Conservation (phyloP, 352 stramenopile species). For the Elongisporangium undulatum region DNA sequence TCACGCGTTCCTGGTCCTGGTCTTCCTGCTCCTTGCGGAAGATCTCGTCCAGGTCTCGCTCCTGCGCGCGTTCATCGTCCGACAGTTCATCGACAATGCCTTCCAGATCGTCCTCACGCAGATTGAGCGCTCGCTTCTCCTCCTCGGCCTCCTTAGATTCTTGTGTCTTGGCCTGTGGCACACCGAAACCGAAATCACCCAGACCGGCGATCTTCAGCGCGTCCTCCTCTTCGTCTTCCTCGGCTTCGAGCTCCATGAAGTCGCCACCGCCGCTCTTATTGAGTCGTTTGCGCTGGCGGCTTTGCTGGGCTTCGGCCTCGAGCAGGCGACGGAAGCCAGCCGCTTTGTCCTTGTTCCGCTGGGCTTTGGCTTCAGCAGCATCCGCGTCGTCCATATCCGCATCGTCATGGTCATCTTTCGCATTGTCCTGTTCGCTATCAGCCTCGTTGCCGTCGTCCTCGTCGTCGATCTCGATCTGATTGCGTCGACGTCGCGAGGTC, state of each 20-base stretch:
- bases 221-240: slow-evolving; percentile 85
- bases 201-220: slow-evolving; percentile 78
- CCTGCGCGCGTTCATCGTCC: slow-evolving; percentile 66
- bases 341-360: slow-evolving; percentile 44
- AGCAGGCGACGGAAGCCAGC: slow-evolving; percentile 65
- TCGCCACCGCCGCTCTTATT: slow-evolving; percentile 35
- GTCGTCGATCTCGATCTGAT: slow-evolving; percentile 32
- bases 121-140: slow-evolving; percentile 63
- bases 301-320: slow-evolving; percentile 48
- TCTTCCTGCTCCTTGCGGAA: slow-evolving; percentile 69
- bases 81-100: slow-evolving; percentile 86
- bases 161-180: slow-evolving; percentile 58
- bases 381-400: slow-evolving; percentile 2
- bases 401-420: slow-evolving; percentile 19
- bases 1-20: slow-evolving; percentile 64
- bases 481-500: slow-evolving; percentile 15
- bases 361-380: neutral
- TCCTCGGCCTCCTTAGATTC: slow-evolving; percentile 77
- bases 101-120: slow-evolving; percentile 77
- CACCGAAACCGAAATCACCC: slow-evolving; percentile 83
- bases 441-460: slow-evolving; percentile 54
- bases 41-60: slow-evolving; percentile 68
- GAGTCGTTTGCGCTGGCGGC: slow-evolving; percentile 50
- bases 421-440: slow-evolving; percentile 51
- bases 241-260: slow-evolving; percentile 80